A percentile compares a stretch with the other conserved stretches of the same genome.
These are phyloP conservation scores for Thelonectria rubi DNA, from an alignment of 2,329 filamentous ascomycete species.

Conservation along the genomic window DNA sequence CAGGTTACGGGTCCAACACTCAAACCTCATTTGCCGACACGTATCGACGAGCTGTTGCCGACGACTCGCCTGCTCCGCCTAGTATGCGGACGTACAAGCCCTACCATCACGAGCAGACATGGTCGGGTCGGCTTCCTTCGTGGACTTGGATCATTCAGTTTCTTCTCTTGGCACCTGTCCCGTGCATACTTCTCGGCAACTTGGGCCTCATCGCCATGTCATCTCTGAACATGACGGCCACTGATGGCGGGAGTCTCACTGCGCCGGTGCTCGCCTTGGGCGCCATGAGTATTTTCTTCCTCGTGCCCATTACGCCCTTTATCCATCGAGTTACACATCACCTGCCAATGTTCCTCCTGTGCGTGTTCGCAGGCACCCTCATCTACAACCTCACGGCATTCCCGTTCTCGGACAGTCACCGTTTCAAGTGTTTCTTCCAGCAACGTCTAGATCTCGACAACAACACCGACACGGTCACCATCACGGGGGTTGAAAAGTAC, in stretches of 20 bases:
- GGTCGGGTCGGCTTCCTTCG: constrained; percentile 80
- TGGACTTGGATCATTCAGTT: constrained; percentile 93
- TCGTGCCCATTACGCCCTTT: constrained; percentile 83
- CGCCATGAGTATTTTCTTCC: constrained; percentile 72
- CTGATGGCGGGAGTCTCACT: constrained; percentile 80
- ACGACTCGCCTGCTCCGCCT: constrained; percentile 34
- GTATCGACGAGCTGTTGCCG: constrained; percentile 61
- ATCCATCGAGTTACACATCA: constrained; percentile 87
- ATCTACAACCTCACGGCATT: constrained; percentile 89
- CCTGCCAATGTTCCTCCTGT: constrained; percentile 78
- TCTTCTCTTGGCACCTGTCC: constrained; percentile 79
- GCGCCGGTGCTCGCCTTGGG: constrained; percentile 77
- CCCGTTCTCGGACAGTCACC: constrained; percentile 82
- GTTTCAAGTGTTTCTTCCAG: constrained; percentile 88
- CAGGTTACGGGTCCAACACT: constrained; percentile 48
- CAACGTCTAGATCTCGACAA: constrained; percentile 82
- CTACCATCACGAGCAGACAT: constrained; percentile 81
- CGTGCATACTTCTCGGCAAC: constrained; percentile 80
- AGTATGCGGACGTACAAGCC: constrained; percentile 46
- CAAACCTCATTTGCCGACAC: constrained; percentile 64
- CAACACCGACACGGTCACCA: constrained; percentile 73
- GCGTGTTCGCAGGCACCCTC: constrained; percentile 77
- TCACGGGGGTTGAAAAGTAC: constrained; percentile 75
- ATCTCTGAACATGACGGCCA: constrained; percentile 80
- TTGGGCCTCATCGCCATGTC: constrained; percentile 77